Conservation (phyloP, 352 stramenopile genomes). For the Phytophthora lateralis region DNA sequence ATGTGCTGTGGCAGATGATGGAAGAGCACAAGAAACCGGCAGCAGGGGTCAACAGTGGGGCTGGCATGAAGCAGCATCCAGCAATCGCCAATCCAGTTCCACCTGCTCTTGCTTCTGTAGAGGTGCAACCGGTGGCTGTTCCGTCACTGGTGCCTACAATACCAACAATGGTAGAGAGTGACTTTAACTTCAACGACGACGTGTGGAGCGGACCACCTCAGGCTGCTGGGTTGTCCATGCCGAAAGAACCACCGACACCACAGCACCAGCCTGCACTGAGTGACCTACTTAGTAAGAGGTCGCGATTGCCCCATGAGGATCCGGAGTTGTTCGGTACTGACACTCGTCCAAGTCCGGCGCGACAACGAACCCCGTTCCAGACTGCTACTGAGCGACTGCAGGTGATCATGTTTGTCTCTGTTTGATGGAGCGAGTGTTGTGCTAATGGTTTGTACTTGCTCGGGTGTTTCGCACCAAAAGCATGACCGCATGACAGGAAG, state of each 20-base stretch:
- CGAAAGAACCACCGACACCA: constrained; percentile 8
- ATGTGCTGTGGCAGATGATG: constrained; percentile 19
- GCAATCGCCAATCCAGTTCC: neutral
- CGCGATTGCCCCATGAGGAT: constrained; percentile 27
- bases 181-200: constrained; percentile 21
- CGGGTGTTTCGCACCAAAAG: constrained; percentile 17
- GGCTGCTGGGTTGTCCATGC: constrained; percentile 13
- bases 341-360: constrained; percentile 11
- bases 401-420: constrained; percentile 23
- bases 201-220: constrained; percentile 21
- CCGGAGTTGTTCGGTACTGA: constrained; percentile 25
- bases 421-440: neutral
- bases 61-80: neutral
- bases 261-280: constrained; percentile 31
- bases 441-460: neutral
- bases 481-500: constrained; percentile 52
- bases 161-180: neutral
- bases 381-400: constrained; percentile 74
- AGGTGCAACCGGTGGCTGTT: neutral
- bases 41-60: neutral
- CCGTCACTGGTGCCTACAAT: neutral
- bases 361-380: constrained; percentile 64
- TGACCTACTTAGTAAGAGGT: constrained; percentile 48
- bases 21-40: constrained; percentile 11
- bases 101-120: constrained; percentile 3